phyloP scores from a whole-genome alignment of 2,329 filamentous ascomycete species.

The Pyricularia pennisetigena region DNA sequence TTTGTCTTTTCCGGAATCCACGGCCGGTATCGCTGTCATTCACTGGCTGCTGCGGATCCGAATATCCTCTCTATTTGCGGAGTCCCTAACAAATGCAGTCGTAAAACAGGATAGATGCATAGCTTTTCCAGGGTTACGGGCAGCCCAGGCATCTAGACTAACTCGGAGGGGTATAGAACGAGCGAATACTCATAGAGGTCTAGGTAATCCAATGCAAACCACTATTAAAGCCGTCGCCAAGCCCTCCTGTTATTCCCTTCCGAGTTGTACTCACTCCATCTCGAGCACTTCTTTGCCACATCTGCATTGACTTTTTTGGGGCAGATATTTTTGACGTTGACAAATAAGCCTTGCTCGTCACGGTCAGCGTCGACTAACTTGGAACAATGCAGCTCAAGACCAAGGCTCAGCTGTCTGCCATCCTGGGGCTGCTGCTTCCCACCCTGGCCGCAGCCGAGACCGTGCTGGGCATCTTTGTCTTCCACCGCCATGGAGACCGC shows the following conservation, averaged over 20 bases:
- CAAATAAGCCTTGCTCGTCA: too few species aligned
- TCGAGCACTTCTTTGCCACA: too few species aligned
- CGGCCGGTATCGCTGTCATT: not conserved
- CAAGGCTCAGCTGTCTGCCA: not conserved
- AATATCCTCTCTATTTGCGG: not conserved
- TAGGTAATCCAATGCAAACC: not conserved
- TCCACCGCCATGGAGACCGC: conserved; percentile 83
- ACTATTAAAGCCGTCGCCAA: not conserved
- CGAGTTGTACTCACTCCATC: not conserved
- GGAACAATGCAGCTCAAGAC: not conserved
- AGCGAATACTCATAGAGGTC: not conserved
- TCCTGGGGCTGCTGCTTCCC: not conserved
- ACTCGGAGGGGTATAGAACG: not conserved
- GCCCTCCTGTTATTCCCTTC: not conserved
- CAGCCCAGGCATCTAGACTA: not conserved
- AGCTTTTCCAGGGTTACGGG: not conserved
- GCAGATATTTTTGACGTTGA: not conserved
- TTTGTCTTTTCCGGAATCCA: not conserved
- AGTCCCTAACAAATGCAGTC: not conserved
- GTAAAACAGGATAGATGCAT: not conserved
- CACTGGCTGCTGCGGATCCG: not conserved
- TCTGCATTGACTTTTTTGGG: not conserved
- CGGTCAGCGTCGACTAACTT: not conserved
- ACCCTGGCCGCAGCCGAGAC: conserved; percentile 42
- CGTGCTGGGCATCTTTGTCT: conserved; percentile 74